Conservation (phyloP, 495 filamentous ascomycete genomes). For the Xylaria acuta region DNA sequence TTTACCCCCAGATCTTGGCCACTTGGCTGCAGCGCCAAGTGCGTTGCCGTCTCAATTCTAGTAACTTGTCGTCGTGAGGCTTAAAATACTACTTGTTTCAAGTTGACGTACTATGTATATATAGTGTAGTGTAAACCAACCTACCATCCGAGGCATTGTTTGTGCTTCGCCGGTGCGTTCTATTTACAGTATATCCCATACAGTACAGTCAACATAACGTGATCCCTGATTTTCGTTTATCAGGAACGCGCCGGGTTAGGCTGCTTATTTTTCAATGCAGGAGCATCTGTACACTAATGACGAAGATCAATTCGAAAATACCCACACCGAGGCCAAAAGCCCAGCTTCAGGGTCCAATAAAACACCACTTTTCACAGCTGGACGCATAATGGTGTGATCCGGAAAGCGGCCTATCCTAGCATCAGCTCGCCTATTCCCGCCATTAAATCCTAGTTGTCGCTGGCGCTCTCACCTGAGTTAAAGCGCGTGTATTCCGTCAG, state of each 20-base stretch:
- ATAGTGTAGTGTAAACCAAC: neutral
- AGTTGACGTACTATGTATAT: neutral
- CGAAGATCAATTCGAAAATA: conserved; percentile 13
- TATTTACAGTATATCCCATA: conserved; percentile 7
- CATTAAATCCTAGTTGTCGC: neutral
- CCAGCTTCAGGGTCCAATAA: conserved; percentile 1
- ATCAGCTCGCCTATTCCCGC: neutral
- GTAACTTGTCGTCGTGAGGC: conserved; percentile 12
- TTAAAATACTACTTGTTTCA: conserved; percentile 6
- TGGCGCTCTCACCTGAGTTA: neutral
- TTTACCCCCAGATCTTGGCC: conserved; percentile 22
- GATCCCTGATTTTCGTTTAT: conserved; percentile 8
- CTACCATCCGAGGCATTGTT: neutral
- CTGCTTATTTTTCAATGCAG: neutral
- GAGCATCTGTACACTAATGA: conserved; percentile 8
- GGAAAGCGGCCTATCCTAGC: conserved; percentile 4
- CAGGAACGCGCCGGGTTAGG: neutral
- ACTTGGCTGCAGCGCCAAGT: conserved; percentile 28
- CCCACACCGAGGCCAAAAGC: neutral
- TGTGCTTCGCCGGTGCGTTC: neutral
- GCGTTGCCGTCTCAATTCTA: neutral
- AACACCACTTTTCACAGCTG: neutral
- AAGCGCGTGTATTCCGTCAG: neutral
- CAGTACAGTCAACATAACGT: neutral
- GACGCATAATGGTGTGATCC: neutral